Evolutionary conservation across 495 filamentous ascomycete genomes (phyloP), one percentile per base, ranked within the genome.

Genomic region (Cairneyella variabilis): DNA sequence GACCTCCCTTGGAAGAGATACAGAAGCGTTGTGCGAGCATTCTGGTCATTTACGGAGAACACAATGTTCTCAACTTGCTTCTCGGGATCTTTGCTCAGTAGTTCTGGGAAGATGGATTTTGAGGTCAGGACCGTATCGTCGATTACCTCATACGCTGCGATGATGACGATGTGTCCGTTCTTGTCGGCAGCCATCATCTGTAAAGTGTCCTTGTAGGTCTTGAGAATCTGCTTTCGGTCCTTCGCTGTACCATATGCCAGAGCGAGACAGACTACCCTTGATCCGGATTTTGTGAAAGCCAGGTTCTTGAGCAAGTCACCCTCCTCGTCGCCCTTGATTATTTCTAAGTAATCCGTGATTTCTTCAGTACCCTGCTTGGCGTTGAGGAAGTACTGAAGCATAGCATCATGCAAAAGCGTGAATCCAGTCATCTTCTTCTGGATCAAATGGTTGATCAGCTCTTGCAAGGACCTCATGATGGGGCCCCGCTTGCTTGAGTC

Each of bases 401-500:
- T 95, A 18, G 93, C 95, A 58, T 95, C 92, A 67, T 99, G 95
- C 4, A 97, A 78, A 75, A 97, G 91, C 1, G 90, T 95, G 69
- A 97, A 99, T 6, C 87, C 90, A 12, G 90, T 92, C 60, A 89
- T 82, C 71, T 95, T 91, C 78, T 99, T 99, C 72, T 97, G 90
- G 48, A 97, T 76, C 20, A 97, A 79, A 51, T 84, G 79, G 66
- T 96, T 95, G 71, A 91, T 89, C 60, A 96, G 75, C 56, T 91
- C 86, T 56, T 83, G 78, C 30, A 97, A 75, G 63, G 85, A 85
- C 59, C 83, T 83, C 86, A 97, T 87, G 41, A 95, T 90, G 0
- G 90, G 83, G 5, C 77, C 75, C 18, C 90, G 82, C 75, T 97
- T 97, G 69, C 91, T 88, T 1, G 93, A 90, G 37, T 83, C 73